Evolutionary conservation across 1,284 basidiomycete species (phyloP), one percentile per base, ranked within the genome.

Genomic region (Heterobasidion annosum): DNA sequence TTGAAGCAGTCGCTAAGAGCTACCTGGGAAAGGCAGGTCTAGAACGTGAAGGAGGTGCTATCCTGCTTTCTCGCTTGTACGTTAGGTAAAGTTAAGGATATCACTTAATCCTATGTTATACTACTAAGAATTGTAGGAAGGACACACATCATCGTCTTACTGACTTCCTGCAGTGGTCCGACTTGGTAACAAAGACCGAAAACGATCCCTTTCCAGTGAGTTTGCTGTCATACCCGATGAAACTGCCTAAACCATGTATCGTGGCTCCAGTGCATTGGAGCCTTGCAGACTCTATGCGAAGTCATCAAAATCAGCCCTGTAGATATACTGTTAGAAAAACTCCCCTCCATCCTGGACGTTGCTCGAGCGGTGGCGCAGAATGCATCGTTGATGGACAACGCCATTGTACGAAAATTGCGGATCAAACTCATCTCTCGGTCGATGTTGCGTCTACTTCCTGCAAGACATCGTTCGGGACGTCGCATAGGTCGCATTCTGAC

Each of bases 11-110:
- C 5, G 88, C 81, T 0, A 84, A 82, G 60, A 64, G 66, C 18
- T 81, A 85, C 57, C 71, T 96, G 3, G 66, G 69, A 7, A 81
- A 77, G 40, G 81, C 91, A 10, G 93, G 93, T 2, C 72, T 93
- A 51, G 93, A 94, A 63, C 76, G 91, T 19, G 88, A 93, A 57
- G 85, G 81, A n/a, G 88, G 84, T 54, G 83, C 81, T 7, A 67
- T 82, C 34, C 67, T 93, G 45, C 73, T 96, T 8, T 83, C 91
- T 3, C 77, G 82, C 44, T 70, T 93, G 10, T 94, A 91, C 61
- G 82, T 81, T 68, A 85, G 91, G 90, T 90, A 65, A 37, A n/a
- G 16, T 40, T 72, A 46, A 13, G 6, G 7, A 51, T 15, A 15
- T 48, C 18, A 46, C 12, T 52, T 32, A 5, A 34, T 50, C 16